Percentiles rank a stretch among this genome's conserved stretches.
Conservation (phyloP, 495 filamentous ascomycete species). For the Friedmanniomyces endolithicus region DNA sequence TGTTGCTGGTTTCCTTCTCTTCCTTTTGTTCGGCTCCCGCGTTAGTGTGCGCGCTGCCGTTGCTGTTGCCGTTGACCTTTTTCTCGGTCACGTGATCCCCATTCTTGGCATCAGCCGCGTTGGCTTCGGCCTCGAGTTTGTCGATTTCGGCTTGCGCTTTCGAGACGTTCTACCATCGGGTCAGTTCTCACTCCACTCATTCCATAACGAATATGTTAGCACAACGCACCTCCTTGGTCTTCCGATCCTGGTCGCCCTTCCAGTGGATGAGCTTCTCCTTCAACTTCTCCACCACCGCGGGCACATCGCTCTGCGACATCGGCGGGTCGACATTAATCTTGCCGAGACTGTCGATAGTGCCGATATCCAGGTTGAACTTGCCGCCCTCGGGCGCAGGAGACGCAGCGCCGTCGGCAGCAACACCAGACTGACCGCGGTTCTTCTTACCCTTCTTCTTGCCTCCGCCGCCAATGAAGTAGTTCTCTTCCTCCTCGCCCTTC, state of each 20-base stretch:
- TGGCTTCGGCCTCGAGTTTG: conserved; percentile 43
- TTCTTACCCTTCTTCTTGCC: conserved; percentile 83
- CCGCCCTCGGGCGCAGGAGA: conserved; percentile 37
- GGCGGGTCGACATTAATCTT: conserved; percentile 77
- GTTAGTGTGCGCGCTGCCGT: conserved; percentile 37
- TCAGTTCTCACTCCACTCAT: not conserved
- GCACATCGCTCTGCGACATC: conserved; percentile 69
- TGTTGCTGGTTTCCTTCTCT: conserved; percentile 34
- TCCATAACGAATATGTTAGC: not conserved
- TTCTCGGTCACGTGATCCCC: conserved; percentile 39
- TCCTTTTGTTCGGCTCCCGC: conserved; percentile 48
- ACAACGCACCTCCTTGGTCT: conserved; percentile 75
- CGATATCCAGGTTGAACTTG: conserved; percentile 79
- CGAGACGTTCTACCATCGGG: conserved; percentile 54
- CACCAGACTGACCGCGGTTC: conserved; percentile 56
- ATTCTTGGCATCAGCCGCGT: conserved; percentile 30
- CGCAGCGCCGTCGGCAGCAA: conserved; percentile 31
- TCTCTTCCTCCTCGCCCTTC: conserved; percentile 72
- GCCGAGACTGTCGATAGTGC: conserved; percentile 77
- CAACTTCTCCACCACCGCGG: conserved; percentile 68
- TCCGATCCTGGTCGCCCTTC: conserved; percentile 78
- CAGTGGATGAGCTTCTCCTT: conserved; percentile 83
- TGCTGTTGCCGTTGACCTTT: conserved; percentile 40
- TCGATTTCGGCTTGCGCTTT: conserved; percentile 58
- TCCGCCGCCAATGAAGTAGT: conserved; percentile 66